Percentiles rank a stretch among this genome's conserved stretches.
phyloP scores from a whole-genome alignment of 2,329 filamentous ascomycete genomes.

The Pyrenophora teres region DNA sequence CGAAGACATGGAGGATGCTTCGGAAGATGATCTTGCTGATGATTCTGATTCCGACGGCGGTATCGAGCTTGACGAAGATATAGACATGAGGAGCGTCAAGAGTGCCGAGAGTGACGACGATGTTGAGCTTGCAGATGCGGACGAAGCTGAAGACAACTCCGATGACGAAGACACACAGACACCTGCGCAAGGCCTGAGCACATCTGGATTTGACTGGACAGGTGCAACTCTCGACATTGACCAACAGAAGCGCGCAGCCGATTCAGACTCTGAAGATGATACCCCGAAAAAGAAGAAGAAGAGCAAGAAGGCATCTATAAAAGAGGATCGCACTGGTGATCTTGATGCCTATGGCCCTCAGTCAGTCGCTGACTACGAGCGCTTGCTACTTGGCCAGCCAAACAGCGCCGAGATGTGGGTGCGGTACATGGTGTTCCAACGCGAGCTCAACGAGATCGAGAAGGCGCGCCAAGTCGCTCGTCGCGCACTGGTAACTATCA shows the following conservation, averaged over 20 bases:
- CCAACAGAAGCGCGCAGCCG: conserved; percentile 59
- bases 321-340: conserved; percentile 89
- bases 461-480: conserved; percentile 89
- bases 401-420: conserved; percentile 96
- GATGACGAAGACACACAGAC: conserved; percentile 23
- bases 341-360: conserved; percentile 87
- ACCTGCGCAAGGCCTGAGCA: conserved; percentile 60
- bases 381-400: conserved; percentile 86
- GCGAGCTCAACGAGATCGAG: conserved; percentile 85
- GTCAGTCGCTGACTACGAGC: conserved; percentile 89
- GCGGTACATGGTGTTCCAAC: conserved; percentile 98
- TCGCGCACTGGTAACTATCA: conserved; percentile 87
- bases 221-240: conserved; percentile 61
- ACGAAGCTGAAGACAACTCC: conserved; percentile 42
- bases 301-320: conserved; percentile 74
- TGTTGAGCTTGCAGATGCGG: conserved; percentile 40
- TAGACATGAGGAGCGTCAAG: conserved; percentile 53
- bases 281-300: conserved; percentile 68
- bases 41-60: conserved; percentile 51
- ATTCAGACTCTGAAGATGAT: conserved; percentile 60
- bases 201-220: conserved; percentile 86
- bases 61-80: conserved; percentile 45
- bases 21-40: conserved; percentile 24
- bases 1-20: conserved; percentile 48
- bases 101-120: conserved; percentile 45